Base-by-base conservation (phyloP, 2,329 filamentous ascomycete genomes). In the Fusarium nanum region DNA sequence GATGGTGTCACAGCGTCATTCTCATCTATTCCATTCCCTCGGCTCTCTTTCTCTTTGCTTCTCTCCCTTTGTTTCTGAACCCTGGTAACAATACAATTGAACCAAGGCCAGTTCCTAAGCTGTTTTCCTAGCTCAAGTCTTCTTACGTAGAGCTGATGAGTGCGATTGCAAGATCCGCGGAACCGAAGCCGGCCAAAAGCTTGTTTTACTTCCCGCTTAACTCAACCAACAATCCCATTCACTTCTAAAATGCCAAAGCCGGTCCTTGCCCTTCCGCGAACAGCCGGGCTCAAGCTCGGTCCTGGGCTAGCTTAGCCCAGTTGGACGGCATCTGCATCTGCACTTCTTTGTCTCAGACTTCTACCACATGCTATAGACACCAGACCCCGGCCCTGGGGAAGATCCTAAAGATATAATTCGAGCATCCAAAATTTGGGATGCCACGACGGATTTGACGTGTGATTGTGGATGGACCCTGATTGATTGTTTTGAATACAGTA, bases 1-100 rank as follows among this genome's bases (percentile, higher is more conserved):
- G 73, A 75, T 75, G 73, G 63, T 73, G 72, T 75, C 62, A 71
- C 69, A 56, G 67, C 73, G 73, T 75, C 73, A 75, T 75, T 54
- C 57, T 30, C 56, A 37, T 52, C 62, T 50, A 45, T 64, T 28
- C 41, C 60, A 30, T 65, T 61, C 58, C 58, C 66, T 72, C 65
- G 55, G 58, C 50, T 54, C 12, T 23, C 16, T 10, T 44, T 28
- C 37, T 10, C 34, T 27, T 18, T 41, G 20, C 32, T 34, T 55
- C 30, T 20, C 12, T 46, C 7, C 60, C n/a, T 32, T n/a, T n/a
- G 30, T 2, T 23, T 18, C 16, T 50, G 9, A 41, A 41, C 60
- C 61, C 50, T 28, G 25, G 60, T 45, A 61, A 54, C 14, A n/a
- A 41, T 40, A 14, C 18, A 27, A 41, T 52, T 41, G 32, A 52